Conservation (phyloP, 2,329 filamentous ascomycete genomes). For the Nakataea oryzae region DNA sequence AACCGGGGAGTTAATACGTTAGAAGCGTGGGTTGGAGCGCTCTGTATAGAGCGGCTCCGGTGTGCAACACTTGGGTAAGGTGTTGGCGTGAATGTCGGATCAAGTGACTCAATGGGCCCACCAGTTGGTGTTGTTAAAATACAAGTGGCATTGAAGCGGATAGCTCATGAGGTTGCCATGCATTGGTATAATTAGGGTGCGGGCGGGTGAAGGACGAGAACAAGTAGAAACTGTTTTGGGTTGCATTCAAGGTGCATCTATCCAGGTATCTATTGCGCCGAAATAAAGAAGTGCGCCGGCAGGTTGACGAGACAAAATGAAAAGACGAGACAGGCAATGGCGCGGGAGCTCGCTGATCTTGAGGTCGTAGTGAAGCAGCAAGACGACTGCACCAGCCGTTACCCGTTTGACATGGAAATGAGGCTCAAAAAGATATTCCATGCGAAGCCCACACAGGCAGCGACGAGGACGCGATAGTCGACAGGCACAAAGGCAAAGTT, state of each 20-base stretch:
- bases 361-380: background rate
- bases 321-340: background rate
- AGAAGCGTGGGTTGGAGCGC: too few species aligned
- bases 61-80: too few species aligned
- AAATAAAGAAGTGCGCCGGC: background rate
- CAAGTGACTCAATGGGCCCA: too few species aligned
- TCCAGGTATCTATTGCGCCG: background rate
- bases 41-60: too few species aligned
- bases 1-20: too few species aligned
- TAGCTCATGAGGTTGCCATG: too few species aligned
- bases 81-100: too few species aligned
- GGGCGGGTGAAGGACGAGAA: background rate
- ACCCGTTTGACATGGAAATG: background rate
- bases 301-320: background rate
- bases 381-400: background rate
- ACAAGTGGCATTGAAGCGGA: too few species aligned
- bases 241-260: background rate
- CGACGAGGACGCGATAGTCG: slow-evolving; percentile 13
- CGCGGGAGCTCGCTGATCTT: background rate
- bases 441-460: slow-evolving; percentile 14
- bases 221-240: background rate
- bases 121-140: too few species aligned
- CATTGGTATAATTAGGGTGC: background rate
- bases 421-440: slow-evolving; percentile 14
- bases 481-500: slow-evolving; percentile 16